Base-by-base conservation (phyloP, 768 basidiomycete species). In the Suillus ampliporus region DNA sequence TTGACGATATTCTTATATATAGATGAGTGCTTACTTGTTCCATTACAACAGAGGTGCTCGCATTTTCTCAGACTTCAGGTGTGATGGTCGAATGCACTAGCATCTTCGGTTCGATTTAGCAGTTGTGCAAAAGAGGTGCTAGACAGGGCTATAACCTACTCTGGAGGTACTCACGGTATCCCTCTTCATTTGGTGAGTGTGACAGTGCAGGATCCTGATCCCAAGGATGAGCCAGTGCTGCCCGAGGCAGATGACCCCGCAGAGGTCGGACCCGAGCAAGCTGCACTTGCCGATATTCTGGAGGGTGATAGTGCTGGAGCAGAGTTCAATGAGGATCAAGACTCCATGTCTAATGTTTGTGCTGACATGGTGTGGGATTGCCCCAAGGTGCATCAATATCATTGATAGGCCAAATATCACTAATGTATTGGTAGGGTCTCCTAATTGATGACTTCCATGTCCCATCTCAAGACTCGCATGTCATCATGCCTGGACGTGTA, bases 31-130 rank as follows among this genome's bases (percentile, higher is more conserved):
- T 58, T 64, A 23, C 40, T 8, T 31, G 21, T 64, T 3, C n/a
- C 31, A 11, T 41, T 68, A 1, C 40, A 56, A 43, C 67, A 64
- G 14, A 14, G 21, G 5, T 50, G 31, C 8, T 41, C 63, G n/a
- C 57, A 69, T 21, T 61, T 68, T 14, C 66, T 61, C 3, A 28
- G 62, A 13, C 58, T 74, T 9, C 64, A 72, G 50, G 28, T 37
- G 1, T 58, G 44, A 40, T 76, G 72, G 75, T 17, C 62, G 0
- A 76, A 61, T 38, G 47, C 66, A 1, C 48, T 71, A 3, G 65
- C 58, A 7, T 65, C 68, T 2, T 4, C 26, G 0, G 31, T 35
- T 48, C 60, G 21, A 17, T 69, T 67, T 31, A 14, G 58, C 2
- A 56, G 35, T 3, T 66, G 70, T 19, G 57, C 65, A 3, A n/a